Evolutionary conservation across 768 basidiomycete species (phyloP).

Genomic region (Polyporus arcularius): DNA sequence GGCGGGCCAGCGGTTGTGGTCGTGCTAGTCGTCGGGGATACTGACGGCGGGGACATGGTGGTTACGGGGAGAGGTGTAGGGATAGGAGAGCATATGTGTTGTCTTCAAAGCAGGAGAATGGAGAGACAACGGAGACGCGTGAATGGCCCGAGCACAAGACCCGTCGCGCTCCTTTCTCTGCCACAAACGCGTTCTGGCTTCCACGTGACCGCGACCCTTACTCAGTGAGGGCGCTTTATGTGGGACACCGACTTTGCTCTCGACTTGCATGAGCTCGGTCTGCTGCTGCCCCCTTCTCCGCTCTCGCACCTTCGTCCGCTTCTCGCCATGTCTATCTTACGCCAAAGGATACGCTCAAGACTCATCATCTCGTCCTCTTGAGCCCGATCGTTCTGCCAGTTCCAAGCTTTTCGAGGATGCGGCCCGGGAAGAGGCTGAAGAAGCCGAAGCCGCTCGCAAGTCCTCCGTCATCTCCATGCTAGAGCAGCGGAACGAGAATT

Average conservation of each 20-base stretch:
- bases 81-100: too few relatives aligned
- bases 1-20: conserved; percentile 15
- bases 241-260: not conserved
- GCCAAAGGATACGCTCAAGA: not conserved
- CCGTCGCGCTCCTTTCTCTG: not conserved
- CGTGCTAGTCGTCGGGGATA: not conserved
- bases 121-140: not conserved
- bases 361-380: conserved; percentile 5
- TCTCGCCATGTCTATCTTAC: conserved; percentile 1
- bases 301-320: not conserved
- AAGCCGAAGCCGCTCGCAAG: conserved; percentile 18
- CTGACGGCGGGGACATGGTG: conserved; percentile 1
- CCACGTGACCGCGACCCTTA: conserved; percentile 16
- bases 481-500: conserved; percentile 59
- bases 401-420: conserved; percentile 71
- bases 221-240: not conserved
- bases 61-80: not conserved
- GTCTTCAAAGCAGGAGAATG: not conserved
- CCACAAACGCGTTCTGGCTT: conserved; percentile 3
- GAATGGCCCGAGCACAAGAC: not conserved
- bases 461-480: conserved; percentile 30
- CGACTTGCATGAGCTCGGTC: conserved; percentile 22
- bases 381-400: conserved; percentile 41
- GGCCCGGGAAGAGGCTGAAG: conserved; percentile 49
- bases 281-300: conserved; percentile 8